phyloP scores from a whole-genome alignment of 2,329 filamentous ascomycete genomes.

The Pseudocercospora vitis region DNA sequence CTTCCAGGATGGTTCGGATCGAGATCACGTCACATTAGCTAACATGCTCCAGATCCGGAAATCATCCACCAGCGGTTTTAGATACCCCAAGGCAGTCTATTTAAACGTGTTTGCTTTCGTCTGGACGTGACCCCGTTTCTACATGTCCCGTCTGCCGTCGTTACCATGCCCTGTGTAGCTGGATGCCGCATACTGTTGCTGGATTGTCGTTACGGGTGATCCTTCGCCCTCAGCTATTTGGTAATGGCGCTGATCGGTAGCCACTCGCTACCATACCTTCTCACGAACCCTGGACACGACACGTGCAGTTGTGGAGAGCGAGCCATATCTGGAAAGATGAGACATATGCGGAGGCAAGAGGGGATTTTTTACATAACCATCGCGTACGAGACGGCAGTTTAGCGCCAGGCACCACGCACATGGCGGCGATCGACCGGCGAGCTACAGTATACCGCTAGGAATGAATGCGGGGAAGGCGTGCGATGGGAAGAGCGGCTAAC shows the following conservation, averaged over 20 bases:
- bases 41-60: constrained; percentile 64
- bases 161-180: not conserved
- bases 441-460: constrained; percentile 13
- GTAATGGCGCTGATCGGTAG: not conserved
- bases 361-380: constrained; percentile 21
- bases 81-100: constrained; percentile 20
- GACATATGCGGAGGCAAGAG: constrained; percentile 7
- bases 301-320: constrained; percentile 8
- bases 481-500: too few species aligned
- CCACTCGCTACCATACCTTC: not conserved
- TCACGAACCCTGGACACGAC: constrained; percentile 2
- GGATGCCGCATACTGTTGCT: not conserved
- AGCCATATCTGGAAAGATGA: constrained; percentile 9
- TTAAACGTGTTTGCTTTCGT: constrained; percentile 8
- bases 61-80: constrained; percentile 98
- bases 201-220: not conserved
- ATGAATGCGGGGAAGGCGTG: constrained; percentile 15
- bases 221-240: constrained; percentile 1
- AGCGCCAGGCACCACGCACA: constrained; percentile 20
- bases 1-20: constrained; percentile 10
- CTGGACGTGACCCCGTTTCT: constrained; percentile 5
- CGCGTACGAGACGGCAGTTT: constrained; percentile 17
- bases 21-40: constrained; percentile 16
- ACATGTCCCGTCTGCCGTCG: not conserved
- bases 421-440: constrained; percentile 15